Evolutionary conservation across 805 yeast species (phyloP).

Genomic region (Candida krabiensis): DNA sequence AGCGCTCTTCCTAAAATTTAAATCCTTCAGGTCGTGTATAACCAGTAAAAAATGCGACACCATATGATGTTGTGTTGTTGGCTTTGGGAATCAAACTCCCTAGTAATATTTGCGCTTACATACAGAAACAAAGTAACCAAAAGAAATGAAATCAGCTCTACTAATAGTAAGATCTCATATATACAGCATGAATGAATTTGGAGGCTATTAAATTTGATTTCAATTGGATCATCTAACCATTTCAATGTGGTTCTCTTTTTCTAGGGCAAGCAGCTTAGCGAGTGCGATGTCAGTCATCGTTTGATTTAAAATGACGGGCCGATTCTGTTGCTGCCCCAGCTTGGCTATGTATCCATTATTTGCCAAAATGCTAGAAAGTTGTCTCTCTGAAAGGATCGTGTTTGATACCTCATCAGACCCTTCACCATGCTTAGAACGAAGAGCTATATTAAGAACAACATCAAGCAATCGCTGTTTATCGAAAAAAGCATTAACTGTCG

Average conservation of each 20-base stretch:
- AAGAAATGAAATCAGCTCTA: too few relatives aligned
- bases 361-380: conserved; percentile 3
- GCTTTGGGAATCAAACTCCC: too few relatives aligned
- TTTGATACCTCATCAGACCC: conserved; percentile 2
- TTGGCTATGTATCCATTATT: conserved; percentile 12
- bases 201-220: too few relatives aligned
- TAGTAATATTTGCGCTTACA: too few relatives aligned
- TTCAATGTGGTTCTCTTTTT: neutral
- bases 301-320: conserved; percentile 3
- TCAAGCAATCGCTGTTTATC: conserved; percentile 15
- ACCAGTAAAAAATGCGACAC: too few relatives aligned
- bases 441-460: conserved; percentile 9
- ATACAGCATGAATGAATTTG: too few relatives aligned
- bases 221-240: conserved; percentile 3
- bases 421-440: neutral
- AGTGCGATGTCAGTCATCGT: conserved; percentile 8
- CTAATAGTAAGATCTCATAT: too few relatives aligned
- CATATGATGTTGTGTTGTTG: too few relatives aligned
- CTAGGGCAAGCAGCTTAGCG: conserved; percentile 7
- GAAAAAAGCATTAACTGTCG: conserved; percentile 15
- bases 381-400: neutral
- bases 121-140: too few relatives aligned
- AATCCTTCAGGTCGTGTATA: too few relatives aligned
- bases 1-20: too few relatives aligned
- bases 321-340: conserved; percentile 6